Evolutionary conservation across 192 early-diverging fungal genomes (phyloP), one percentile per base, ranked within the genome.

Genomic region (Backusella tuberculispora): DNA sequence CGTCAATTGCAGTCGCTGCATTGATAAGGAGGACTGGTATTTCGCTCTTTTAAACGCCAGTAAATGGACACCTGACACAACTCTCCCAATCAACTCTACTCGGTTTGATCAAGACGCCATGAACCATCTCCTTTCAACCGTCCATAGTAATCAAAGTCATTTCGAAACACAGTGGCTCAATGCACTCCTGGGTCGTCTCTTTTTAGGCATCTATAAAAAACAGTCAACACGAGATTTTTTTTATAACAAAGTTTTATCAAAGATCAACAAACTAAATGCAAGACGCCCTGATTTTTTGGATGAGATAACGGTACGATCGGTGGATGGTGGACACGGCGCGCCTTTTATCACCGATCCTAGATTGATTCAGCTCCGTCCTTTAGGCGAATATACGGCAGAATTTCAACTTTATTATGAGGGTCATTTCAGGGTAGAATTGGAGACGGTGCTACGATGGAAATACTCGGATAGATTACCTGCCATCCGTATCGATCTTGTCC

Each of bases 21-120:
- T 84, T 5, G 92, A 96, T 72, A 98, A 98, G 82, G 96, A 98
- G 79, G 94, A 95, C 77, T 98, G 96, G 96, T 94, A 91, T 71
- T 86, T 93, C 87, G 42, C 94, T 90, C 77, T 84, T 95, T 8
- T 90, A 85, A 15, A 78, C 81, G 12, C 88, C 86, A 74, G 88
- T 88, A 48, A 69, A 7, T 26, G 42, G 43, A 45, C 45, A 46
- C 42, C 74, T 37, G 60, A 47, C 14, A 19, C 45, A 41, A 56
- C 34, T 26, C 19, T 21, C 17, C 48, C 26, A 19, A 24, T 77
- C 64, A 78, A 83, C 72, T 78, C 71, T 24, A 82, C 84, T 34
- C 60, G 70, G 0, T 81, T 84, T 44, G 84, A 88, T 70, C 78
- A 81, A 60, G 37, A 70, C 3, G 80, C 86, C 9, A 80, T 81